phyloP scores from a whole-genome alignment of 805 yeast genomes.

The Hanseniaspora lindneri region DNA sequence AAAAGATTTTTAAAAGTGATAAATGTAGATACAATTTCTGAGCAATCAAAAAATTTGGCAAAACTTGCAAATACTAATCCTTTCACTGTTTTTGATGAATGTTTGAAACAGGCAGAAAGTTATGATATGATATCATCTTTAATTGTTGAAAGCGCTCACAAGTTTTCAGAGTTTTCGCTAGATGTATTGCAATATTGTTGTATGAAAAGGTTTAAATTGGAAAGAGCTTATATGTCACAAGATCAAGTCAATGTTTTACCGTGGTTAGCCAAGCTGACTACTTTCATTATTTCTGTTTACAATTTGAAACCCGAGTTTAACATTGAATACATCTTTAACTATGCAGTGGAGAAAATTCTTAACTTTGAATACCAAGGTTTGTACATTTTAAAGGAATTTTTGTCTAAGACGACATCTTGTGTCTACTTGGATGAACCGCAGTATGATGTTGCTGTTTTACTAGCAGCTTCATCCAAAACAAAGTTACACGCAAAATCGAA shows the following conservation, averaged over 20 bases:
- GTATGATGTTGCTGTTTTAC: slow-evolving; percentile 3
- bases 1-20: slow-evolving; percentile 67
- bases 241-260: slow-evolving; percentile 72
- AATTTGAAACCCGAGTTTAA: slow-evolving; percentile 45
- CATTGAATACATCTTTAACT: slow-evolving; percentile 48
- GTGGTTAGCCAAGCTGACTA: slow-evolving; percentile 77
- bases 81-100: slow-evolving; percentile 56
- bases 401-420: not conserved
- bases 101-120: slow-evolving; percentile 76
- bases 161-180: slow-evolving; percentile 69
- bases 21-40: slow-evolving; percentile 63
- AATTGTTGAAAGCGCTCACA: slow-evolving; percentile 65
- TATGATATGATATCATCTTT: slow-evolving; percentile 75
- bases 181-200: slow-evolving; percentile 69
- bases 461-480: not conserved
- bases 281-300: slow-evolving; percentile 64
- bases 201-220: slow-evolving; percentile 54
- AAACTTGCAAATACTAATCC: slow-evolving; percentile 68
- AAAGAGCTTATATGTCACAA: slow-evolving; percentile 53
- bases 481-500: not conserved
- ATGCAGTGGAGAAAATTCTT: slow-evolving; percentile 52
- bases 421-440: slow-evolving; percentile 7
- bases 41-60: slow-evolving; percentile 62
- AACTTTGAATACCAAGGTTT: slow-evolving; percentile 47
- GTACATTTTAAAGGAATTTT: slow-evolving; percentile 47